phyloP scores from a whole-genome alignment of 768 basidiomycete species.

The Auricularia heimuer region DNA sequence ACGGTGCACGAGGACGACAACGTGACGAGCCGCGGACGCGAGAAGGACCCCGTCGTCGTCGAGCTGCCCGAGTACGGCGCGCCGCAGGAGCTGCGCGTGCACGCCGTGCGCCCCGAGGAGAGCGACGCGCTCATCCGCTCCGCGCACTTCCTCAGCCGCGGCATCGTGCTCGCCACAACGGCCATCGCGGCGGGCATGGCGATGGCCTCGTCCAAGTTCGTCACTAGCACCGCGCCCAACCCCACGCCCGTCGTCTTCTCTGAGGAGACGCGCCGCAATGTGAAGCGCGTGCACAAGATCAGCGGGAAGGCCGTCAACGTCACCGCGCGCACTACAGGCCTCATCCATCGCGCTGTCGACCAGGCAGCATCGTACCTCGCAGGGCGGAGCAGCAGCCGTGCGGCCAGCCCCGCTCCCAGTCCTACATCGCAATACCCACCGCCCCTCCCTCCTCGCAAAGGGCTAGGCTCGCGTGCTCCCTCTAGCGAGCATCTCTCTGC shows the following conservation, averaged over 20 bases:
- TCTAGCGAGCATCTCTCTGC: not conserved
- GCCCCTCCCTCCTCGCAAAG: conserved; percentile 27
- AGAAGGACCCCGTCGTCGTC: conserved; percentile 60
- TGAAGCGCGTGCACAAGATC: conserved; percentile 52
- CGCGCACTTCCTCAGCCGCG: conserved; percentile 54
- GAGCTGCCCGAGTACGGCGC: conserved; percentile 44
- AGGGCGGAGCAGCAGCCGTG: conserved; percentile 10
- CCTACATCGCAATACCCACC: conserved; percentile 10
- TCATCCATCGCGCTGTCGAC: conserved; percentile 52
- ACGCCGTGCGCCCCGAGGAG: conserved; percentile 54
- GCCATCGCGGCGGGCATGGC: conserved; percentile 53
- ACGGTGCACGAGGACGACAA: conserved; percentile 47
- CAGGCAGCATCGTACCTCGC: conserved; percentile 41
- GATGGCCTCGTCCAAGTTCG: conserved; percentile 51
- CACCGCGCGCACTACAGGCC: conserved; percentile 48
- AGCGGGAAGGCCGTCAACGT: conserved; percentile 59
- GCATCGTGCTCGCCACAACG: conserved; percentile 56
- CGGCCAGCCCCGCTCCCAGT: not conserved
- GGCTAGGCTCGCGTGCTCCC: conserved; percentile 11
- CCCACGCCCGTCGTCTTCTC: conserved; percentile 50
- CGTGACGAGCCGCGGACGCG: conserved; percentile 39
- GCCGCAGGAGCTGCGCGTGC: conserved; percentile 42
- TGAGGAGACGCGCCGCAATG: conserved; percentile 44
- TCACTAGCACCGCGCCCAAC: conserved; percentile 44
- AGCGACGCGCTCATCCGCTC: conserved; percentile 56